These are phyloP conservation scores for Plasmopara muralis DNA, from an alignment of 352 stramenopile species.

Conservation along the genomic window DNA sequence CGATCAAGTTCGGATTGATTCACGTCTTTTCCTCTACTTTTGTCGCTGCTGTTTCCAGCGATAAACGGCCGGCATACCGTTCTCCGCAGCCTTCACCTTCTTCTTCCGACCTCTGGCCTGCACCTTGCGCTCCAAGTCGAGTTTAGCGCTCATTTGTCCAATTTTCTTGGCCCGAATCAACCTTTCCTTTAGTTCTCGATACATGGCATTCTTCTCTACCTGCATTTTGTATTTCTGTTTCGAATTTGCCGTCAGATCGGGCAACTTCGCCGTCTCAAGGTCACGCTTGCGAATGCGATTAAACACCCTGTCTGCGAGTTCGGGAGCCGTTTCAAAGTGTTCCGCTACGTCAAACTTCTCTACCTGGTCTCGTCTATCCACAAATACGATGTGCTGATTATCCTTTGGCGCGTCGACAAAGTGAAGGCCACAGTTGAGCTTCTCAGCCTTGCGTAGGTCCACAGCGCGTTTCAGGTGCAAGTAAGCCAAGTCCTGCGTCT, in stretches of 20 bases:
- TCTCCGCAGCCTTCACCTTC: slow-evolving; percentile 68
- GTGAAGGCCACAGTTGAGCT: slow-evolving; percentile 64
- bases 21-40: slow-evolving; percentile 34
- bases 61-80: slow-evolving; percentile 75
- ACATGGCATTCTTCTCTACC: slow-evolving; percentile 55
- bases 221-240: slow-evolving; percentile 50
- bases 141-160: slow-evolving; percentile 56
- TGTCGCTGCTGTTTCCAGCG: slow-evolving; percentile 86
- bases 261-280: slow-evolving; percentile 40
- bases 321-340: slow-evolving; percentile 88
- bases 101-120: slow-evolving; percentile 77
- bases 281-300: slow-evolving; percentile 66
- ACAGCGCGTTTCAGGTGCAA: slow-evolving; percentile 85
- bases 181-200: slow-evolving; percentile 61
- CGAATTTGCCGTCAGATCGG: slow-evolving; percentile 21
- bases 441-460: slow-evolving; percentile 74
- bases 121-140: slow-evolving; percentile 81
- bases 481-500: slow-evolving; percentile 96
- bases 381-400: slow-evolving; percentile 94
- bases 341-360: slow-evolving; percentile 84
- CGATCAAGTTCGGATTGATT: too few relatives aligned
- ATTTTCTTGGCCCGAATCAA: slow-evolving; percentile 67
- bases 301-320: slow-evolving; percentile 60
- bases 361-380: slow-evolving; percentile 76
- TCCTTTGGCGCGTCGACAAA: slow-evolving; percentile 69